Percentiles rank a stretch among this genome's conserved stretches.
These are phyloP conservation scores for Meredithiella fracta DNA, from an alignment of 2,329 filamentous ascomycete genomes.

Conservation along the genomic window DNA sequence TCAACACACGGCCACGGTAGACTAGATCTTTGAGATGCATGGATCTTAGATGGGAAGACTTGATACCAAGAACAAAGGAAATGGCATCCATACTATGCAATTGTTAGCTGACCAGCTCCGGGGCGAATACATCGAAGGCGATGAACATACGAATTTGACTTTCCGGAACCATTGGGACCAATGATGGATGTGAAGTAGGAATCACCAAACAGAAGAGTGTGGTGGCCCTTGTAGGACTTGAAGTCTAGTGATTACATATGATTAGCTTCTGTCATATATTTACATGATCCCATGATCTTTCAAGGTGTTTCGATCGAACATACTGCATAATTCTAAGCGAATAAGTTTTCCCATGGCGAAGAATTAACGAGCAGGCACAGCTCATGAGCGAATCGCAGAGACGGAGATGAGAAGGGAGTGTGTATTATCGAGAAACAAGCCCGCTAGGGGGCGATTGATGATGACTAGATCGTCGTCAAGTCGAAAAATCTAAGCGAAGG, in stretches of 20 bases:
- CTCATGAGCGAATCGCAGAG: background rate
- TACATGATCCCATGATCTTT: no score
- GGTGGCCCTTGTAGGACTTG: slow-evolving; percentile 98
- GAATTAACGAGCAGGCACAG: slow-evolving; percentile 8
- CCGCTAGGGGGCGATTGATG: background rate
- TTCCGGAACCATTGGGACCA: slow-evolving; percentile 97
- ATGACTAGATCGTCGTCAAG: background rate
- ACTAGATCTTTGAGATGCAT: slow-evolving; percentile 86
- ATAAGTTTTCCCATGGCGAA: slow-evolving; percentile 86
- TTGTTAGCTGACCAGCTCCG: background rate
- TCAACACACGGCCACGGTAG: slow-evolving; percentile 85
- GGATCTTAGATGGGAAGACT: slow-evolving; percentile 93
- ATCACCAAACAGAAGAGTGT: slow-evolving; percentile 85
- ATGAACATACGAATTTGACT: slow-evolving; percentile 75
- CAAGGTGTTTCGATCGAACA: slow-evolving; percentile 20
- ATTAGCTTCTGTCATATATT: background rate
- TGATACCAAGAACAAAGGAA: slow-evolving; percentile 95
- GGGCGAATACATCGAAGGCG: background rate
- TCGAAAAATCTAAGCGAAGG: background rate
- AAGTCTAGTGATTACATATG: slow-evolving; percentile 48
- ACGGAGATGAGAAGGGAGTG: background rate
- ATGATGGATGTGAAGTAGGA: slow-evolving; percentile 99
- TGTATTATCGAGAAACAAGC: background rate
- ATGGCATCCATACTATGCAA: slow-evolving; percentile 83
- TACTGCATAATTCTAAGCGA: slow-evolving; percentile 85